A percentile compares a stretch with the other conserved stretches of the same genome.
phyloP scores from a whole-genome alignment of 2,329 filamentous ascomycete genomes.

The Nannizzia gypsea region DNA sequence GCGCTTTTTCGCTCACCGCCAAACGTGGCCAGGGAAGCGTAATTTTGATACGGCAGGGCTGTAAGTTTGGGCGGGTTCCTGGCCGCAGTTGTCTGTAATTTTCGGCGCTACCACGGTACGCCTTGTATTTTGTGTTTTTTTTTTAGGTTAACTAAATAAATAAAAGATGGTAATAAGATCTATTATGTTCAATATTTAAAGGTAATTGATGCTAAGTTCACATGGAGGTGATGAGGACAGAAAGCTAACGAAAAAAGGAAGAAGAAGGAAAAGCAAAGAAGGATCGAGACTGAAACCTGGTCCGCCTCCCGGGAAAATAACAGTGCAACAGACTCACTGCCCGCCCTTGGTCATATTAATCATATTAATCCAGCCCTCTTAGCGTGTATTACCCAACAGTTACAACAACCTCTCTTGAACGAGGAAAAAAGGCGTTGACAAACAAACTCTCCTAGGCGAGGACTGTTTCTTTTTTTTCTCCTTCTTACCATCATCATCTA shows the following conservation, averaged over 20 bases:
- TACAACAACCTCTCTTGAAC: background rate
- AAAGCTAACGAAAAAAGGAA: background rate
- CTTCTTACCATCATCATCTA: too few species aligned
- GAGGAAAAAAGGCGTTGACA: background rate
- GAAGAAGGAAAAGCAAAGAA: background rate
- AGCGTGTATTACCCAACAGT: background rate
- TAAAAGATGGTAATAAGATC: too few species aligned
- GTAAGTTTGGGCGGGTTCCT: background rate
- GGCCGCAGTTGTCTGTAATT: background rate
- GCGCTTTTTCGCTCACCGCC: slow-evolving; percentile 12
- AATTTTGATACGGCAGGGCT: background rate
- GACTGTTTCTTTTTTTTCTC: background rate
- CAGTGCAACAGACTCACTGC: background rate
- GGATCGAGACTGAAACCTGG: background rate
- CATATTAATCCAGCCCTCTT: background rate
- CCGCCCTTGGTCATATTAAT: background rate
- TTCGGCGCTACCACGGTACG: background rate
- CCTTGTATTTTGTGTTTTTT: background rate
- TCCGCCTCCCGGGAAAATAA: background rate
- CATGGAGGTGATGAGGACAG: background rate
- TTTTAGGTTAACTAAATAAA: too few species aligned
- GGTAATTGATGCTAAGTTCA: too few species aligned
- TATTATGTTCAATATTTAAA: too few species aligned
- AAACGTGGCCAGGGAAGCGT: background rate
- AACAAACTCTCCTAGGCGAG: slow-evolving; percentile 3